Evolutionary conservation across 495 filamentous ascomycete genomes (phyloP).

Genomic region (Aspergillus sparsus): DNA sequence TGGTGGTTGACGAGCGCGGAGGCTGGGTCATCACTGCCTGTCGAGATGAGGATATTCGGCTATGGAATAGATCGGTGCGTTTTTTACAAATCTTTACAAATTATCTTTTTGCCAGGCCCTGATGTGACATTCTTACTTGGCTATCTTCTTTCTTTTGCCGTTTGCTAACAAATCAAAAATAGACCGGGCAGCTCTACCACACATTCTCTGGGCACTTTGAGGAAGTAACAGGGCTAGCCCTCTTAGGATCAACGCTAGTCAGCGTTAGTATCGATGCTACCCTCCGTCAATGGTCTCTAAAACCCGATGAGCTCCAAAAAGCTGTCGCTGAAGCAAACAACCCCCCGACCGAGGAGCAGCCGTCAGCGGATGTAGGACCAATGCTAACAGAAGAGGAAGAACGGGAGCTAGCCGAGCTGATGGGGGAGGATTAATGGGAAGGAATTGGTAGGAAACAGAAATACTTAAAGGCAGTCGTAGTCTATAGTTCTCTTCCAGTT

Average conservation of each 20-base stretch:
- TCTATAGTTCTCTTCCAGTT: not conserved
- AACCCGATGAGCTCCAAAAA: conserved; percentile 60
- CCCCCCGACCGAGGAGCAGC: conserved; percentile 50
- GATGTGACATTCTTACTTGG: not conserved
- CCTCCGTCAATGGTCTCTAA: conserved; percentile 76
- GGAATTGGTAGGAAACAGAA: conserved; percentile 6
- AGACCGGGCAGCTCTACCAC: conserved; percentile 73
- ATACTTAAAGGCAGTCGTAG: not conserved
- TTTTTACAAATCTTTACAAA: not conserved
- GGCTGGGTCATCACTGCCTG: conserved; percentile 91
- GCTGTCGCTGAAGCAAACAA: conserved; percentile 60
- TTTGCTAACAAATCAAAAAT: conserved; percentile 26
- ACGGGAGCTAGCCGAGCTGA: conserved; percentile 80
- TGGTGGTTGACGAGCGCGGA: conserved; percentile 67
- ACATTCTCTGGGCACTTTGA: conserved; percentile 86
- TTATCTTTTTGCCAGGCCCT: not conserved
- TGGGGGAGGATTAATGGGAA: conserved; percentile 65
- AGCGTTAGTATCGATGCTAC: conserved; percentile 90
- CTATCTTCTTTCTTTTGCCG: not conserved
- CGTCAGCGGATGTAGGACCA: conserved; percentile 35
- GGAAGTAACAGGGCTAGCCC: conserved; percentile 78
- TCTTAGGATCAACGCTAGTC: conserved; percentile 63
- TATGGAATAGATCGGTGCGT: conserved; percentile 74
- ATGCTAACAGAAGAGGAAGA: conserved; percentile 81
- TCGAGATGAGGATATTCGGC: conserved; percentile 84